Percentiles rank a stretch among this genome's conserved stretches.
Conservation (phyloP, 345 rosid genomes). For the Laguncularia racemosa region DNA sequence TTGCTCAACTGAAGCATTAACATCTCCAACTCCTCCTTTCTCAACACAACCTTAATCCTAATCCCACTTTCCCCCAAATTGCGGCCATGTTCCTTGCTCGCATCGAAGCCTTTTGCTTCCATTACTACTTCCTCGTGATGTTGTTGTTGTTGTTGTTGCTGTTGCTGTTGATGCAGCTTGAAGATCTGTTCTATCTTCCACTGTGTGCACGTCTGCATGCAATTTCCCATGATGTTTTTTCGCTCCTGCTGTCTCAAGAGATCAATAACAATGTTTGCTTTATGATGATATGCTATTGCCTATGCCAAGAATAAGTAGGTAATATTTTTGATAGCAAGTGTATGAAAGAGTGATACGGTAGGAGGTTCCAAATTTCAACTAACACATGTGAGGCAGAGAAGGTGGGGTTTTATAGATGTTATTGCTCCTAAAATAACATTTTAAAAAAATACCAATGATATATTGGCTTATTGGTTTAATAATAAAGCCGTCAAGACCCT, state of each 20-base stretch:
- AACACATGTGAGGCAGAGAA: not conserved
- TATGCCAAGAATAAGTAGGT: not conserved
- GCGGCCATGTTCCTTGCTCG: constrained; percentile 15
- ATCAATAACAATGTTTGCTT: not conserved
- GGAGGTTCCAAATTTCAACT: not conserved
- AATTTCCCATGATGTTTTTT: constrained; percentile 34
- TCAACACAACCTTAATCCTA: constrained; percentile 73
- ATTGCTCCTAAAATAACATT: no score
- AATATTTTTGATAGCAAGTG: not conserved
- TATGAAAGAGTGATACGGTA: not conserved
- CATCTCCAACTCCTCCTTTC: constrained; percentile 63
- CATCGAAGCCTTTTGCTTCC: constrained; percentile 11
- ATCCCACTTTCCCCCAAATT: constrained; percentile 21
- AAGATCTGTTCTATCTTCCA: constrained; percentile 8
- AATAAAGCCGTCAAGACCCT: no score
- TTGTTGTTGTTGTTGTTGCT: not conserved
- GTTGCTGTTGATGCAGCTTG: not conserved
- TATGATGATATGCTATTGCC: not conserved
- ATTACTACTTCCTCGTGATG: not conserved
- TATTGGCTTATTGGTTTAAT: no score
- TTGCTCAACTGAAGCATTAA: constrained; percentile 34
- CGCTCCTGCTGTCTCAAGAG: not conserved
- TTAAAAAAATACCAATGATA: no score
- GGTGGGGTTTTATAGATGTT: no score
- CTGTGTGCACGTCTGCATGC: constrained; percentile 17